phyloP scores from a whole-genome alignment of 331 rosid genomes.

The Malus hybrid region DNA sequence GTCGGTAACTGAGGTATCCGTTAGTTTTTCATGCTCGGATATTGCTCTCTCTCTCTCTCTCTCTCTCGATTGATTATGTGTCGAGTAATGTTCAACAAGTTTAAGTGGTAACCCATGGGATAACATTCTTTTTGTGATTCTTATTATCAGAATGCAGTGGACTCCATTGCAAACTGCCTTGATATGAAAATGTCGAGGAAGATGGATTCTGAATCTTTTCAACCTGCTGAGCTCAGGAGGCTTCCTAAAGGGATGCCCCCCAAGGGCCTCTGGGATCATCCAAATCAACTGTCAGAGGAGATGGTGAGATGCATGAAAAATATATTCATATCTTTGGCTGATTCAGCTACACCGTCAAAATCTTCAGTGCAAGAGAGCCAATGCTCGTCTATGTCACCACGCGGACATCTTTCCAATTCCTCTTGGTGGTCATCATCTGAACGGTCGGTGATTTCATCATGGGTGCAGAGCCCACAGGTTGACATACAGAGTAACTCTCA shows the following conservation, averaged over 20 bases:
- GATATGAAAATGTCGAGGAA: constrained; percentile 12
- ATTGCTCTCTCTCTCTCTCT: background rate
- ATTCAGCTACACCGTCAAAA: constrained; percentile 33
- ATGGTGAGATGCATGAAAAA: constrained; percentile 77
- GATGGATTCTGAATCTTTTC: constrained; percentile 24
- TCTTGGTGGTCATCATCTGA: constrained; percentile 78
- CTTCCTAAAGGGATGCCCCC: constrained; percentile 36
- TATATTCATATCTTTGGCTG: constrained; percentile 64
- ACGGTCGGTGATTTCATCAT: constrained; percentile 44
- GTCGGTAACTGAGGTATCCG: constrained; percentile 32
- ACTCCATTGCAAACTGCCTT: constrained; percentile 23
- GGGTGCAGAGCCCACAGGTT: constrained; percentile 60
- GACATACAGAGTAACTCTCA: constrained; percentile 42
- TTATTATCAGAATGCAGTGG: constrained; percentile 29
- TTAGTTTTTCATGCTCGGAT: background rate
- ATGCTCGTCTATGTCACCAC: constrained; percentile 41
- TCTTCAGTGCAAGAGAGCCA: constrained; percentile 37
- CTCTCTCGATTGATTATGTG: background rate
- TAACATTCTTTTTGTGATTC: background rate
- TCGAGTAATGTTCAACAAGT: background rate
- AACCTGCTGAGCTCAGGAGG: constrained; percentile 23
- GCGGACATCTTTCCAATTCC: constrained; percentile 52
- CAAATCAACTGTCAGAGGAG: constrained; percentile 64
- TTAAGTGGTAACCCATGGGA: background rate
- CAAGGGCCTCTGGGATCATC: constrained; percentile 57